A percentile compares a stretch with the other conserved stretches of the same genome.
Conservation (phyloP, 169 alveolate genomes). For the Plasmodium relictum region DNA sequence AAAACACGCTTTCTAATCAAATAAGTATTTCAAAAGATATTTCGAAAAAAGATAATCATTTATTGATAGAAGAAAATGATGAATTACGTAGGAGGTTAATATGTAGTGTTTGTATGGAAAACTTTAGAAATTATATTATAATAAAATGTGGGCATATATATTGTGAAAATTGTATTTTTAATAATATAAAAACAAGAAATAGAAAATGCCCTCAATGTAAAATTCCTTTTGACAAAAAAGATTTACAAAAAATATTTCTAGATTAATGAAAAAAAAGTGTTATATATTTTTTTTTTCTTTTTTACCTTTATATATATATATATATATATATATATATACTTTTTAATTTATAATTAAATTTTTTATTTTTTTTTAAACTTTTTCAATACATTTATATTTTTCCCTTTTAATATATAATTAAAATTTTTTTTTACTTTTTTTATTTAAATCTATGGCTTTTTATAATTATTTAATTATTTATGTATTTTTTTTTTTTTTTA, state of each 20-base stretch:
- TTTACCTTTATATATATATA: neutral
- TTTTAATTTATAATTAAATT: neutral
- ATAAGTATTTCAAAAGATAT: neutral
- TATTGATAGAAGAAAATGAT: slow-evolving; percentile 80
- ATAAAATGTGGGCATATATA: slow-evolving; percentile 89
- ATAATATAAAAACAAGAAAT: slow-evolving; percentile 82
- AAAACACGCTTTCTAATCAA: neutral
- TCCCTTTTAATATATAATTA: neutral
- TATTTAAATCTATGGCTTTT: too few relatives aligned
- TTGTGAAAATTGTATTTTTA: slow-evolving; percentile 82
- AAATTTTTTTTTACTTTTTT: neutral
- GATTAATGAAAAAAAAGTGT: neutral
- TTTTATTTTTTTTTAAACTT: neutral
- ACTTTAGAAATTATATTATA: slow-evolving; percentile 85
- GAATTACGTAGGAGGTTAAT: slow-evolving; percentile 84
- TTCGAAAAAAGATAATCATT: slow-evolving; percentile 12
- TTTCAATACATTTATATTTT: neutral
- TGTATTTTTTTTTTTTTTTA: too few relatives aligned
- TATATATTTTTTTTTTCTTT: neutral
- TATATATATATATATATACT: neutral
- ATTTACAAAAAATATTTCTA: slow-evolving; percentile 80
- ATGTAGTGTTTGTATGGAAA: slow-evolving; percentile 88
- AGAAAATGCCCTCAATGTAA: slow-evolving; percentile 88
- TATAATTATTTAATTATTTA: too few relatives aligned
- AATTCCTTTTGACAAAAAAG: slow-evolving; percentile 84